A percentile compares a stretch with the other conserved stretches of the same genome.
These are phyloP conservation scores for Porogramme epimiltina DNA, from an alignment of 1,284 basidiomycete species.

Conservation along the genomic window DNA sequence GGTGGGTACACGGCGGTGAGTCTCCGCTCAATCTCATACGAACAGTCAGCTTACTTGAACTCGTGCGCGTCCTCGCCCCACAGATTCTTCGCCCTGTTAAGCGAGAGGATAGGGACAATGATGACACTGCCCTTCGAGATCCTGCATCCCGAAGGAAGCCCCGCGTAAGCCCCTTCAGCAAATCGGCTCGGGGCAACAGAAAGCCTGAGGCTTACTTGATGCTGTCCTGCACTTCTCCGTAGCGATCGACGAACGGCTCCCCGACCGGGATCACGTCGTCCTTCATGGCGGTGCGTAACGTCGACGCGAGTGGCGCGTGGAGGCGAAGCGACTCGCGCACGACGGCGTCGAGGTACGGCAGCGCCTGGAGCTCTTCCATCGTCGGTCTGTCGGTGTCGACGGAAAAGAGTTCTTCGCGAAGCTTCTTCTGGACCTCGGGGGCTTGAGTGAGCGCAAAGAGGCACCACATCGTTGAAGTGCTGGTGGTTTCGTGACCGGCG, in stretches of 20 bases:
- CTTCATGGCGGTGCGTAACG: conserved; percentile 49
- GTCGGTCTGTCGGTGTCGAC: conserved; percentile 38
- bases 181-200: no score
- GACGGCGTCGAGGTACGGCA: conserved; percentile 69
- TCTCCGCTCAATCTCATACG: no score
- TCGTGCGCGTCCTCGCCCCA: conserved; percentile 60
- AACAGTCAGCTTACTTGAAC: conserved; percentile 45
- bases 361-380: conserved; percentile 60
- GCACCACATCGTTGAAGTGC: conserved; percentile 52
- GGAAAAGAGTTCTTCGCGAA: conserved; percentile 67
- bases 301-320: conserved; percentile 60
- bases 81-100: conserved; percentile 48
- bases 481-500: conserved; percentile 77
- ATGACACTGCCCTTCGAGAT: conserved; percentile 47
- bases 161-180: background rate
- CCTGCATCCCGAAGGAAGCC: conserved; percentile 31
- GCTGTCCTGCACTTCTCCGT: conserved; percentile 29
- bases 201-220: conserved; percentile 24
- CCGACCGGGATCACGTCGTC: conserved; percentile 48
- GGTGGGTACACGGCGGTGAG: no score
- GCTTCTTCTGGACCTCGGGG: conserved; percentile 59
- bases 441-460: conserved; percentile 63
- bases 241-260: conserved; percentile 30
- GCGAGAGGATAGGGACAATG: conserved; percentile 46
- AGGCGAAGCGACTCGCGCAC: conserved; percentile 75